phyloP scores from a whole-genome alignment of 345 rosid species.

The Zanthoxylum bungeanum region DNA sequence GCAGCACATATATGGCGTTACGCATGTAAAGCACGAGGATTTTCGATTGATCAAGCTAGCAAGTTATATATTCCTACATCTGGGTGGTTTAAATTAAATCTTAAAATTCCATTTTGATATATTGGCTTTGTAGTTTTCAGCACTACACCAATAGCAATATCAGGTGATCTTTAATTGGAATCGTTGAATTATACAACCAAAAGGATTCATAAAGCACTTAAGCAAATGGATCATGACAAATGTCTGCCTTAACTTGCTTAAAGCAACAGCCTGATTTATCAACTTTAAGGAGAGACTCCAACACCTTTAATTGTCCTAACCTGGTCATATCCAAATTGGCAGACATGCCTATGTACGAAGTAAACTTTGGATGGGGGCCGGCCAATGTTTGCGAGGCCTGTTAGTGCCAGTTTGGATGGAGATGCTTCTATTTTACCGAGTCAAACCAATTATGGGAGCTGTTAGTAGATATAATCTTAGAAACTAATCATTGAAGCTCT shows the following conservation, averaged over 20 bases:
- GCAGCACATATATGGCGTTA: neutral
- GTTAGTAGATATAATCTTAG: conserved; percentile 39
- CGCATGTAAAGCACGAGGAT: conserved; percentile 3
- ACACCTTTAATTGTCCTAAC: conserved; percentile 56
- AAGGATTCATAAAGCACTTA: conserved; percentile 11
- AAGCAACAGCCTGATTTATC: conserved; percentile 25
- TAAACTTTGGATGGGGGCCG: conserved; percentile 60
- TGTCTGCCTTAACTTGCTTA: conserved; percentile 39
- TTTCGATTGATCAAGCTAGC: conserved; percentile 25
- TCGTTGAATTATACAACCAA: neutral
- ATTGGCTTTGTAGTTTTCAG: conserved; percentile 5
- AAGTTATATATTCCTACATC: conserved; percentile 24
- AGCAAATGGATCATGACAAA: conserved; percentile 28
- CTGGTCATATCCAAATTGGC: conserved; percentile 52
- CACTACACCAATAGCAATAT: neutral
- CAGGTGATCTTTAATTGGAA: neutral
- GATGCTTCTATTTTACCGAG: conserved; percentile 40
- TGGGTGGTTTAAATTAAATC: conserved; percentile 43
- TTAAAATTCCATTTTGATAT: conserved; percentile 4
- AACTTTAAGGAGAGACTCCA: conserved; percentile 22
- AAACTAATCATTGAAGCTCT: conserved; percentile 41
- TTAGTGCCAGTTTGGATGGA: conserved; percentile 42
- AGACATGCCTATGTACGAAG: conserved; percentile 42
- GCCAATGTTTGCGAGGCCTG: conserved; percentile 49
- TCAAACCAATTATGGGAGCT: conserved; percentile 38